A percentile compares a stretch with the other conserved stretches of the same genome.
Evolutionary conservation across 495 filamentous ascomycete genomes (phyloP).

Genomic region (Penicillium angulare): DNA sequence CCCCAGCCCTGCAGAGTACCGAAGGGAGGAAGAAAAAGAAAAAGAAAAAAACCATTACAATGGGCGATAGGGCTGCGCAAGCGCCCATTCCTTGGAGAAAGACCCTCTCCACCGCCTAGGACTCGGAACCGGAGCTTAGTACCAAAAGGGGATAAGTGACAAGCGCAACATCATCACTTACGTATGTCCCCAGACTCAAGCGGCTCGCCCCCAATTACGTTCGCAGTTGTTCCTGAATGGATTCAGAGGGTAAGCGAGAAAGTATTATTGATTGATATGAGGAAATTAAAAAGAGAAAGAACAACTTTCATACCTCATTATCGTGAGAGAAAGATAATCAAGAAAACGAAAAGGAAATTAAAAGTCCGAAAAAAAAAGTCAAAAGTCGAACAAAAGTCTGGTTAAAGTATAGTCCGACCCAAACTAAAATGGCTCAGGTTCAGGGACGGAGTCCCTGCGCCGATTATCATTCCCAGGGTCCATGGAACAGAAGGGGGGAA

Average conservation of each 20-base stretch:
- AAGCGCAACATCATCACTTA: conserved; percentile 30
- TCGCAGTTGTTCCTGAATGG: no score
- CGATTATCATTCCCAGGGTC: conserved; percentile 16
- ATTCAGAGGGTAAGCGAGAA: not conserved
- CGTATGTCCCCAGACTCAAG: conserved; percentile 24
- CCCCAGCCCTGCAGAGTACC: conserved; percentile 1
- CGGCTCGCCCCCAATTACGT: conserved; percentile 9
- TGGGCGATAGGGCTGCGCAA: not conserved
- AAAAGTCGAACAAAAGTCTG: no score
- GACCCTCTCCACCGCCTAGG: conserved; percentile 6
- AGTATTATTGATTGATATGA: no score
- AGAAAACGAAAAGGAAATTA: no score
- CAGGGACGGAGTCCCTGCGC: conserved; percentile 3
- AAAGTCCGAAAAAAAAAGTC: no score
- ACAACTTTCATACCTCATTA: not conserved
- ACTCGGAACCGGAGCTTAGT: conserved; percentile 20
- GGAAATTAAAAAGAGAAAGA: not conserved
- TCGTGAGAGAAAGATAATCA: no score
- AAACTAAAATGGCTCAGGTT: no score
- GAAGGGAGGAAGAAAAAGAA: not conserved
- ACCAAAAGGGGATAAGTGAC: conserved; percentile 15
- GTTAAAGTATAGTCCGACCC: conserved; percentile 9
- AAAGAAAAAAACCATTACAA: no score
- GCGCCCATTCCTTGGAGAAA: not conserved
- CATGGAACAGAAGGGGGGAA: conserved; percentile 6